Conservation (phyloP, 768 basidiomycete genomes). For the Fomitopsis serialis region DNA sequence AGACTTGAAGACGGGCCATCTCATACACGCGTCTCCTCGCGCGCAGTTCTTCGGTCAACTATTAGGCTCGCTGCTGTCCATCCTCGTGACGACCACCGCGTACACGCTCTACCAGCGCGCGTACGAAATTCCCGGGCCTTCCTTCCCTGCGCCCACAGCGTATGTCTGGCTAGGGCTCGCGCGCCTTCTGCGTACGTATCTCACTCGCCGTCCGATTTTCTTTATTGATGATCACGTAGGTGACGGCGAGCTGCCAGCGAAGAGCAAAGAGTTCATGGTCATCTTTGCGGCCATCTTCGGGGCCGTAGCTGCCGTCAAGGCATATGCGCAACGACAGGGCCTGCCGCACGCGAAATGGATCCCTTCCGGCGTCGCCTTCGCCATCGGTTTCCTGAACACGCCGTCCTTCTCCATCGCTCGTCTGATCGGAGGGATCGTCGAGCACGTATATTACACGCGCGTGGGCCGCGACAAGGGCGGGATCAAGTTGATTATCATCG, state of each 20-base stretch:
- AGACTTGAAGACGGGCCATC: constrained; percentile 93
- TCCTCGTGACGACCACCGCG: constrained; percentile 83
- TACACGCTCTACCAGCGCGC: constrained; percentile 84
- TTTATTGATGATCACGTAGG: constrained; percentile 37
- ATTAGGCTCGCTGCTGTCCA: constrained; percentile 83
- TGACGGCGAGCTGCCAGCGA: constrained; percentile 76
- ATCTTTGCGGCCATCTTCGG: constrained; percentile 70
- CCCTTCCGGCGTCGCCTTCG: constrained; percentile 91
- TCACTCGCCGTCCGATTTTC: neutral
- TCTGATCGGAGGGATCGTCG: constrained; percentile 80
- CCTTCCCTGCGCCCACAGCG: constrained; percentile 94
- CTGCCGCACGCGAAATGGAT: constrained; percentile 68
- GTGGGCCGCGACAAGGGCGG: constrained; percentile 46
- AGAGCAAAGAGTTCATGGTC: constrained; percentile 75
- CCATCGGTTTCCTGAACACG: constrained; percentile 93
- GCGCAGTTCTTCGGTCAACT: constrained; percentile 94
- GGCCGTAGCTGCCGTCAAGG: constrained; percentile 60
- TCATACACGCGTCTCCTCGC: constrained; percentile 86
- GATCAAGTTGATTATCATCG: constrained; percentile 79
- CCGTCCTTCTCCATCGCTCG: constrained; percentile 93
- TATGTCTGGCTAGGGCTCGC: constrained; percentile 88
- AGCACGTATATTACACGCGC: constrained; percentile 53
- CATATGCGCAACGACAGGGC: constrained; percentile 44
- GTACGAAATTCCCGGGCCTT: constrained; percentile 86
- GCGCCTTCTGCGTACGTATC: constrained; percentile 59